phyloP scores from a whole-genome alignment of 805 yeast genomes.

The Schwanniomyces polymorphus region DNA sequence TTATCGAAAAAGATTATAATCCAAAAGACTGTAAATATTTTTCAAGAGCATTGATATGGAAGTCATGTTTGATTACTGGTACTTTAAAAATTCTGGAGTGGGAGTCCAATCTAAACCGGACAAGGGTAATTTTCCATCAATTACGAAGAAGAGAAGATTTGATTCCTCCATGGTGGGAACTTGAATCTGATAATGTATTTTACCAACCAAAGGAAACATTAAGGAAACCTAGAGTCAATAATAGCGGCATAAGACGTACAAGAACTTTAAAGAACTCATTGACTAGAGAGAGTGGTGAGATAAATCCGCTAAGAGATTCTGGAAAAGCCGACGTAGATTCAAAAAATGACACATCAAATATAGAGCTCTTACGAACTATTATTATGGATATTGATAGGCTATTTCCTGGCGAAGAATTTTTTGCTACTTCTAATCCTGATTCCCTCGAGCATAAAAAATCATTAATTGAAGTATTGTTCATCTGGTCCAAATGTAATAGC shows the following conservation, averaged over 20 bases:
- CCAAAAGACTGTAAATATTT: slow-evolving; percentile 18
- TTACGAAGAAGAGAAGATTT: slow-evolving; percentile 26
- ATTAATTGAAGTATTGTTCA: slow-evolving; percentile 44
- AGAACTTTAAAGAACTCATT: slow-evolving; percentile 10
- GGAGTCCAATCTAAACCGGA: slow-evolving; percentile 25
- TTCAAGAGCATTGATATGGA: slow-evolving; percentile 38
- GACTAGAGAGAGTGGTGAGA: slow-evolving; percentile 15
- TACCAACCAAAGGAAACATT: slow-evolving; percentile 16
- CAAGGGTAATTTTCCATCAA: slow-evolving; percentile 36
- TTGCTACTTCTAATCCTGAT: slow-evolving; percentile 13
- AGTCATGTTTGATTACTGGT: slow-evolving; percentile 34
- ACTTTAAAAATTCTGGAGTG: slow-evolving; percentile 33
- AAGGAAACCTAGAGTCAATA: slow-evolving; percentile 1
- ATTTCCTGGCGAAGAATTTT: slow-evolving; percentile 47
- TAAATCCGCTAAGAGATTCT: slow-evolving; percentile 17
- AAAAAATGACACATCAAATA: slow-evolving; percentile 22
- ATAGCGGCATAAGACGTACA: neutral
- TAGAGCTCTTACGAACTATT: slow-evolving; percentile 41
- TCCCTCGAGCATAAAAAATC: slow-evolving; percentile 21
- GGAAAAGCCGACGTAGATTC: slow-evolving; percentile 3
- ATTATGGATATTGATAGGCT: slow-evolving; percentile 53
- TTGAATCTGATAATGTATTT: slow-evolving; percentile 28
- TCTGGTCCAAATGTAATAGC: slow-evolving; percentile 51
- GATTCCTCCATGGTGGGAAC: slow-evolving; percentile 37
- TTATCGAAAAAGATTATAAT: slow-evolving; percentile 28